Evolutionary conservation across 257 asterid genomes (phyloP).

Genomic region (Solanum lignicaule): DNA sequence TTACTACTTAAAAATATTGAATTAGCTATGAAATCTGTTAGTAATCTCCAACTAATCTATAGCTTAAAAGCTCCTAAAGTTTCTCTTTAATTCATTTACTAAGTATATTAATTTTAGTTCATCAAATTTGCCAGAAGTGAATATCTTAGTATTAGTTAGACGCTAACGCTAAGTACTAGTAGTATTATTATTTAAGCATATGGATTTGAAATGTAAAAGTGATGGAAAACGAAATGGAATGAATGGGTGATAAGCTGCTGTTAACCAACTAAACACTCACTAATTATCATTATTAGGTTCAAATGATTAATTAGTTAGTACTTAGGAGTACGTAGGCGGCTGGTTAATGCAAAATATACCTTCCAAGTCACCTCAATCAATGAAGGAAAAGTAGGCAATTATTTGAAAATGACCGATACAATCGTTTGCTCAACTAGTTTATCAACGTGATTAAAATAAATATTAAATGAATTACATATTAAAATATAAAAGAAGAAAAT

Average conservation of each 20-base stretch:
- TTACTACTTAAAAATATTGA: too few species aligned
- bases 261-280: not conserved
- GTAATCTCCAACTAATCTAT: too few species aligned
- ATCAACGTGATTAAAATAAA: not conserved
- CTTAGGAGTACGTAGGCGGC: not conserved
- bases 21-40: too few species aligned
- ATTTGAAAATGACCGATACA: not conserved
- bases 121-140: not conserved
- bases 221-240: not conserved
- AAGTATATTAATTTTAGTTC: not conserved
- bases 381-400: not conserved
- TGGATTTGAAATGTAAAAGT: not conserved
- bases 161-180: too few species aligned
- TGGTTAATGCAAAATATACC: not conserved
- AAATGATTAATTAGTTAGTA: not conserved
- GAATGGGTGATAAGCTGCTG: not conserved
- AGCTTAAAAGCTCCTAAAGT: not conserved
- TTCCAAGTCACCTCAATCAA: not conserved
- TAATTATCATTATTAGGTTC: not conserved
- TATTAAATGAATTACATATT: not conserved
- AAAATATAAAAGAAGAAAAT: too few species aligned
- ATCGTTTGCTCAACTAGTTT: not conserved
- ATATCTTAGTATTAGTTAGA: not conserved
- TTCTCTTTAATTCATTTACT: not conserved
- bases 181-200: not conserved